Evolutionary conservation across 345 rosid genomes (phyloP).

Genomic region (Rhizophora apiculata): DNA sequence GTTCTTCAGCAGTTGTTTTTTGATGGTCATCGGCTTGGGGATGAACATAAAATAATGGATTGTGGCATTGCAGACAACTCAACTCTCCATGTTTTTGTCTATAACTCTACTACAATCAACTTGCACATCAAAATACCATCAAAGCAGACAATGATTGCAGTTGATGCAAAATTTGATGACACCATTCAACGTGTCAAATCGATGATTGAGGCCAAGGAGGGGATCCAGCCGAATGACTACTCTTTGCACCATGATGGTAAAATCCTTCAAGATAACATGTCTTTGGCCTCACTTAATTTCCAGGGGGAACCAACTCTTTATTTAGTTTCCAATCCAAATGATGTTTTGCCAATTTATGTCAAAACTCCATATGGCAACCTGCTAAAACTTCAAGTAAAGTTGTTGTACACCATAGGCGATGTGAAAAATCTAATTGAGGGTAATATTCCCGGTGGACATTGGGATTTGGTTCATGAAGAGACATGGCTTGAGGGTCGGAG

Average conservation of each 20-base stretch:
- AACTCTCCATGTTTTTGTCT: constrained; percentile 22
- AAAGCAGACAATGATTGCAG: constrained; percentile 6
- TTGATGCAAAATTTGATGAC: constrained; percentile 24
- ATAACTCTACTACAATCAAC: constrained; percentile 1
- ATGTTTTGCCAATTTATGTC: constrained; percentile 24
- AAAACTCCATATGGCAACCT: constrained; percentile 16
- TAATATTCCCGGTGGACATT: neutral
- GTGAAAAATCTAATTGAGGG: constrained; percentile 32
- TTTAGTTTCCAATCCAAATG: constrained; percentile 24
- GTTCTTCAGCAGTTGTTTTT: constrained; percentile 22
- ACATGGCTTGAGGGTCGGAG: constrained; percentile 29
- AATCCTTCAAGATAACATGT: constrained; percentile 27
- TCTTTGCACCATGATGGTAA: constrained; percentile 27
- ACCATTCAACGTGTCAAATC: constrained; percentile 26
- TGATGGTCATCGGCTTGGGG: constrained; percentile 25
- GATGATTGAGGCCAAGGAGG: constrained; percentile 23
- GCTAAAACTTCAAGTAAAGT: constrained; percentile 23
- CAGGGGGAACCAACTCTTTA: constrained; percentile 21
- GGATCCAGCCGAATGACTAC: constrained; percentile 23
- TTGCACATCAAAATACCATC: constrained; percentile 23
- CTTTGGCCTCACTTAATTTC: constrained; percentile 25
- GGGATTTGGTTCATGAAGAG: constrained; percentile 18
- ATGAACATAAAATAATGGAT: constrained; percentile 22
- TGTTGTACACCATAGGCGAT: constrained; percentile 19
- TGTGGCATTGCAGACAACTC: constrained; percentile 23